These are phyloP conservation scores for Chalciporus pseudorubinellus DNA, from an alignment of 768 basidiomycete species.

Conservation along the genomic window DNA sequence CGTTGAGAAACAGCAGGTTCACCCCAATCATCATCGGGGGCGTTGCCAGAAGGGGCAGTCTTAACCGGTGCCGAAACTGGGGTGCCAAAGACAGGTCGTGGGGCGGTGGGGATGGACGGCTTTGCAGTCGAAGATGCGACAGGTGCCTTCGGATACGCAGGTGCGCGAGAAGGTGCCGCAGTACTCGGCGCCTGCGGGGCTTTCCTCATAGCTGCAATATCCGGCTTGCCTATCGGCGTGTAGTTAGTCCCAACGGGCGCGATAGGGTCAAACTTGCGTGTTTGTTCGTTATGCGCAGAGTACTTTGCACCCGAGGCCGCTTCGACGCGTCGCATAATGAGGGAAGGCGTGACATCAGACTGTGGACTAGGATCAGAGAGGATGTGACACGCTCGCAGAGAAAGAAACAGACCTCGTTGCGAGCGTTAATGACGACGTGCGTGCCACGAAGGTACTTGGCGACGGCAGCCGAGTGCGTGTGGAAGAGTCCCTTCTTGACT, in stretches of 20 bases:
- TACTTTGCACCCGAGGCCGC: constrained; percentile 90
- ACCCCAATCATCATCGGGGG: constrained; percentile 60
- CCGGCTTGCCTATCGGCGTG: constrained; percentile 70
- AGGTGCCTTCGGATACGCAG: constrained; percentile 15
- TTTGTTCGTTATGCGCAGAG: constrained; percentile 74
- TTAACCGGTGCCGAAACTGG: constrained; percentile 42
- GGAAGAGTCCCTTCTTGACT: constrained; percentile 88
- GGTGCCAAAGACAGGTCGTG: constrained; percentile 50
- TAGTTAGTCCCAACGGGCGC: constrained; percentile 78
- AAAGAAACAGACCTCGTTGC: constrained; percentile 66
- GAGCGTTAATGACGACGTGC: constrained; percentile 83
- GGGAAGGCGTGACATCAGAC: constrained; percentile 75
- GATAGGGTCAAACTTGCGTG: constrained; percentile 75
- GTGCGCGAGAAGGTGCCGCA: constrained; percentile 32
- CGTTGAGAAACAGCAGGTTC: constrained; percentile 45
- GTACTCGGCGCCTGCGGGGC: constrained; percentile 34
- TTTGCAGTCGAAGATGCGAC: constrained; percentile 10
- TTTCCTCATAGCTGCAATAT: constrained; percentile 60
- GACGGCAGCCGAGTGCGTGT: constrained; percentile 81
- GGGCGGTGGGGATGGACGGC: constrained; percentile 40
- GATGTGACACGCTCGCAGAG: neutral
- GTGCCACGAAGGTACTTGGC: constrained; percentile 76
- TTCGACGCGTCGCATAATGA: constrained; percentile 86
- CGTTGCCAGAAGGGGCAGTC: constrained; percentile 37
- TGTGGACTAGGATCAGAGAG: constrained; percentile 27